A percentile compares a stretch with the other conserved stretches of the same genome.
phyloP scores from a whole-genome alignment of 257 asterid genomes.

The Echium plantagineum region DNA sequence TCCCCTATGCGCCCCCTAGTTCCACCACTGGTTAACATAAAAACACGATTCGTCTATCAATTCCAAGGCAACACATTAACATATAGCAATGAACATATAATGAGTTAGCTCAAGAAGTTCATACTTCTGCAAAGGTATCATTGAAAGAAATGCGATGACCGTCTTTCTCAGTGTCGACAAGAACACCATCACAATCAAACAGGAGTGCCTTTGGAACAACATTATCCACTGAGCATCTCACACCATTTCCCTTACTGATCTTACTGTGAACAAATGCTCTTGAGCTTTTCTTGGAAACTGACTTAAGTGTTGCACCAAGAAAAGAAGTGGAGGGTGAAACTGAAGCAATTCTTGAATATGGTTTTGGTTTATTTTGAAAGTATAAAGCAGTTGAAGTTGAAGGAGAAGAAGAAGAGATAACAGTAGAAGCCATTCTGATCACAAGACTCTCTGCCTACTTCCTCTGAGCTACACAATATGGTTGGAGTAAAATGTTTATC shows the following conservation, averaged over 20 bases:
- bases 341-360: constrained; percentile 6
- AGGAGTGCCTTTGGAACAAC: constrained; percentile 68
- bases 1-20: too few relatives aligned
- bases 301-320: background rate
- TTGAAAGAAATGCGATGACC: constrained; percentile 95
- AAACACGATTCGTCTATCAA: background rate
- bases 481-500: background rate
- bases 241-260: background rate
- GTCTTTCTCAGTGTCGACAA: constrained; percentile 97
- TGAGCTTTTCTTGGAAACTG: background rate
- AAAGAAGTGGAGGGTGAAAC: constrained; percentile 11
- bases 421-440: constrained; percentile 24
- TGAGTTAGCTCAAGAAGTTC: background rate
- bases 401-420: constrained; percentile 16
- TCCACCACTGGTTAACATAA: too few relatives aligned
- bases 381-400: constrained; percentile 9
- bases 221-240: constrained; percentile 30
- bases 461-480: background rate
- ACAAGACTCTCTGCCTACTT: background rate
- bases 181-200: constrained; percentile 95
- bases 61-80: background rate
- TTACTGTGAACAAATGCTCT: constrained; percentile 1
- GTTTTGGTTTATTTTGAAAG: constrained; percentile 5
- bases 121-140: constrained; percentile 82
- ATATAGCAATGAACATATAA: background rate